Base-by-base conservation (phyloP, 768 basidiomycete species). In the Pleurotus ostreatus region DNA sequence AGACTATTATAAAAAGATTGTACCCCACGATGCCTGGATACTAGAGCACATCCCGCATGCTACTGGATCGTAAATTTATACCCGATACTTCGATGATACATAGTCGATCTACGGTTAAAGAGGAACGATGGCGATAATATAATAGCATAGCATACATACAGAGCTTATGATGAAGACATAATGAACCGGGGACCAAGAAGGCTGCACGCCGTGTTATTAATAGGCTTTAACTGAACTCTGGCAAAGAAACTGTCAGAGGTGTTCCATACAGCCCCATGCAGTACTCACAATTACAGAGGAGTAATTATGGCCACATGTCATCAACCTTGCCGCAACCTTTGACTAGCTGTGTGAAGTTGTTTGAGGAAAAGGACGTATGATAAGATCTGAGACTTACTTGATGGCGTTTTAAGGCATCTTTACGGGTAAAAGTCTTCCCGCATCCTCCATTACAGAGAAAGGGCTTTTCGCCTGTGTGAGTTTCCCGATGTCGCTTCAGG, bases 1-100 rank as follows among this genome's bases (percentile, higher is more conserved):
- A 63, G 78, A 83, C 59, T 95, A 95, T 71, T 95, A 95, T 82
- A 93, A 92, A 72, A 94, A 92, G 69, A 90, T 95, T 56, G 75
- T 71, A 25, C 93, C 93, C 22, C 82, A 81, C 60, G 88, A 88
- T 64, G 93, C 93, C 18, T 95, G 93, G 93, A 76, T 95, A 58
- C 78, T 95, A 51, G 89, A 94, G 72, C 84, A 80, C 67, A 67
- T 65, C 49, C 71, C 86, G 23, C 51, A 52, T 41, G 30, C 30
- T 34, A 52, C 51, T n/a, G 51, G 40, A 37, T 52, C 38, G 51
- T 22, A 37, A 34, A 34, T 34, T 34, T 34, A 34, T 34, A 34
- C 30, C 30, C 30, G 30, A 9, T 34, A 34, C 26, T 34, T 34
- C 30, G 30, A 34, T 34, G 11, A 34, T 34, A 34, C 30, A 34